phyloP scores from a whole-genome alignment of 345 rosid species.

The Citrus sp. region DNA sequence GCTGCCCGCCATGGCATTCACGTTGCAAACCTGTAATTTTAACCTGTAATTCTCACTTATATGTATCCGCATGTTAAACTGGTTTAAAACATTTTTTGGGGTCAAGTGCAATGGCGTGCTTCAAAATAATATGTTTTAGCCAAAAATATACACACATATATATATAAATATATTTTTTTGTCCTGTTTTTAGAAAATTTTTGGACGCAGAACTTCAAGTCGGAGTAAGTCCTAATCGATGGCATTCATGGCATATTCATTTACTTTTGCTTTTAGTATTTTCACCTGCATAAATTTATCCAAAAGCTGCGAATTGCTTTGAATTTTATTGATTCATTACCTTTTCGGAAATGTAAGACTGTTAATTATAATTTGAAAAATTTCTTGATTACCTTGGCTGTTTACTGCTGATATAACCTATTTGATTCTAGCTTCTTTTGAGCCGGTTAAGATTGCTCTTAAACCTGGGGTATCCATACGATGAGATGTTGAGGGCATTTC shows the following conservation, averaged over 20 bases:
- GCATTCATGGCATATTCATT: background rate
- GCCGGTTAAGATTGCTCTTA: conserved; percentile 71
- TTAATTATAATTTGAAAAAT: background rate
- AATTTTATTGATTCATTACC: background rate
- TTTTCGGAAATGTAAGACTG: background rate
- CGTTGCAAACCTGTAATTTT: background rate
- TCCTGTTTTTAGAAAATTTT: background rate
- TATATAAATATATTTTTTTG: background rate
- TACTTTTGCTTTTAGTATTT: background rate
- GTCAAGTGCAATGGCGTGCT: background rate
- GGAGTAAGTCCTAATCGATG: background rate
- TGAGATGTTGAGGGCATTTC: conserved; percentile 75
- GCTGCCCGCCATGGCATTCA: no score
- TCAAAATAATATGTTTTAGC: no score
- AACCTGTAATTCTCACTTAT: background rate
- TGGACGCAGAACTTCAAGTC: background rate
- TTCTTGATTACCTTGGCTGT: conserved; percentile 38
- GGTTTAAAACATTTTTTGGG: background rate
- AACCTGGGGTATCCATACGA: conserved; percentile 87
- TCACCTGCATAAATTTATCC: background rate
- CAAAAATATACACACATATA: no score
- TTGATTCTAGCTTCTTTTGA: conserved; percentile 54
- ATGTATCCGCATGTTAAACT: no score
- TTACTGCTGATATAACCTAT: conserved; percentile 23
- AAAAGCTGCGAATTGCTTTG: background rate